Evolutionary conservation across 192 early-diverging fungal genomes (phyloP).

Genomic region (Phlyctochytrium planicorne): DNA sequence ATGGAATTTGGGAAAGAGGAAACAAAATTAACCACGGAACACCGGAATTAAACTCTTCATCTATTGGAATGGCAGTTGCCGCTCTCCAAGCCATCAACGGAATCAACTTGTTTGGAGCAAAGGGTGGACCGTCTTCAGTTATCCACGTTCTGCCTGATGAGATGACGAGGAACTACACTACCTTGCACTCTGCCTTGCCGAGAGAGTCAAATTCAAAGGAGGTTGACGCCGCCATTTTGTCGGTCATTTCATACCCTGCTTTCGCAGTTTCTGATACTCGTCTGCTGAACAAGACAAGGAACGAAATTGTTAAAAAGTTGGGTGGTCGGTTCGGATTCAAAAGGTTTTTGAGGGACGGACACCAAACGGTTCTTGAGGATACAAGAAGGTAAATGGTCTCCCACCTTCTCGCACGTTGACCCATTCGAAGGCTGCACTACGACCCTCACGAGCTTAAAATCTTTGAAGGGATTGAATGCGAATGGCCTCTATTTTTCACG

Average conservation of each 20-base stretch:
- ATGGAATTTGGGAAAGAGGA: conserved; percentile 87
- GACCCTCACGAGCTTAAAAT: conserved; percentile 76
- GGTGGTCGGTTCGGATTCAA: conserved; percentile 81
- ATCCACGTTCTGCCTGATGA: conserved; percentile 84
- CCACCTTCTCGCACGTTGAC: not conserved
- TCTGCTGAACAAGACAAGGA: conserved; percentile 61
- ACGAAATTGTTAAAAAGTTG: conserved; percentile 78
- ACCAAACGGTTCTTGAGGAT: conserved; percentile 80
- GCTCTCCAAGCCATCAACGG: conserved; percentile 83
- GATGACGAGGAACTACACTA: conserved; percentile 76
- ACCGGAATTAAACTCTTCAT: conserved; percentile 83
- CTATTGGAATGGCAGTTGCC: conserved; percentile 85
- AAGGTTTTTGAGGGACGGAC: conserved; percentile 82
- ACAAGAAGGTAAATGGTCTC: conserved; percentile 37
- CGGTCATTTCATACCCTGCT: conserved; percentile 85
- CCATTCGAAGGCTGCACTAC: conserved; percentile 63
- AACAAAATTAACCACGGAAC: conserved; percentile 85
- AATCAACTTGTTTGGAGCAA: conserved; percentile 78
- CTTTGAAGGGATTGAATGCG: conserved; percentile 83
- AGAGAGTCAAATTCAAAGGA: conserved; percentile 85
- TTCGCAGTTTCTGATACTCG: conserved; percentile 74
- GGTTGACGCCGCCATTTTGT: conserved; percentile 77
- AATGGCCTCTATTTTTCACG: conserved; percentile 89
- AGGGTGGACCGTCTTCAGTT: conserved; percentile 75
- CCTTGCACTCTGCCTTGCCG: conserved; percentile 74